Evolutionary conservation across 192 early-diverging fungal species (phyloP), one percentile per base, ranked within the genome.

Genomic region (Backusella australiensis): DNA sequence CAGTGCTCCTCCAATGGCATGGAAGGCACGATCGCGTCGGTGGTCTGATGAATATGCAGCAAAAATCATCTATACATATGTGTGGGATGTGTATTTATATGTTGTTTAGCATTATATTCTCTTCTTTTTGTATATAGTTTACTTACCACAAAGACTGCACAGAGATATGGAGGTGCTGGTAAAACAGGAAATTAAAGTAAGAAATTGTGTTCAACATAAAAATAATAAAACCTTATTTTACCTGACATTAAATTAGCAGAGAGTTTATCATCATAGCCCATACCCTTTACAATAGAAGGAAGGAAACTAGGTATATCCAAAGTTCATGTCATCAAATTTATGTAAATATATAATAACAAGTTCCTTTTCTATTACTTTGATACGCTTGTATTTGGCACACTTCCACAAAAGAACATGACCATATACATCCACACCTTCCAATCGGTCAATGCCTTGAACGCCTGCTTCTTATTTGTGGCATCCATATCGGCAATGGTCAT

Each of bases 361-460:
- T n/a, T 49, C 19, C 17, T 7, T 49, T n/a, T 49, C 15, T 49
- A 49, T 63, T 76, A 80, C 79, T 80, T 80, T 70, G 79, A 80
- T 59, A 80, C 66, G 39, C 79, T 80, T 12, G 79, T 80, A 34
- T 80, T 80, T 49, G 79, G 79, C 15, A 80, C 79, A 70, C 79
- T 80, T 36, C 79, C 79, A 63, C 79, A 80, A 53, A 80, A 80
- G 71, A 80, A 80, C 79, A 80, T 80, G 59, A 76, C 6, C 79
- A 80, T 80, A 71, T 75, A 80, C 35, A 77, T 42, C 79, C 79
- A 80, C 21, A 80, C 75, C 46, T 80, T 80, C 79, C 75, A 80
- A 35, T 80, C 79, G 0, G 75, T 59, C 4, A 80, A 36, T 4
- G 79, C 79, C 21, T 73, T 67, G 17, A 66, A 21, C 0, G 72